Conservation (phyloP, 2,329 filamentous ascomycete species). For the Claviceps sp. region DNA sequence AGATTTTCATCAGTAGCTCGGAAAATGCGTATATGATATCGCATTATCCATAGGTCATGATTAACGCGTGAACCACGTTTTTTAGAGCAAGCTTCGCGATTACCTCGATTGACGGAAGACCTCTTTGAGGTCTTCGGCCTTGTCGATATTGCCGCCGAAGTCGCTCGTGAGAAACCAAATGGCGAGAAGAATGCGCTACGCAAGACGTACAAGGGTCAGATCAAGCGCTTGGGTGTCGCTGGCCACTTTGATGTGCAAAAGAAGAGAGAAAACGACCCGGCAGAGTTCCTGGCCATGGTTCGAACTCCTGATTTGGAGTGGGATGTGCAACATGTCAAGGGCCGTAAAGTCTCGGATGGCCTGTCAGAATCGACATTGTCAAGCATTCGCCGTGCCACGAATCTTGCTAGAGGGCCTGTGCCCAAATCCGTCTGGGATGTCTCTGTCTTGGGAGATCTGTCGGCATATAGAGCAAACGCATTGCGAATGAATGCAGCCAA, state of each 20-base stretch:
- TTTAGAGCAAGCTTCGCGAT: conserved; percentile 32
- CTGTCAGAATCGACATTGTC: conserved; percentile 31
- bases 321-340: conserved; percentile 39
- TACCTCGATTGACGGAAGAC: conserved; percentile 39
- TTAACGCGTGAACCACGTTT: conserved; percentile 30
- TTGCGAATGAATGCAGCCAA: conserved; percentile 30
- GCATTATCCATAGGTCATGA: conserved; percentile 9
- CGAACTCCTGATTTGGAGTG: conserved; percentile 41
- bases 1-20: neutral
- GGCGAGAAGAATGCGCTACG: conserved; percentile 54
- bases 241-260: conserved; percentile 47
- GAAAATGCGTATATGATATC: conserved; percentile 11
- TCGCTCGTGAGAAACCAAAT: conserved; percentile 49
- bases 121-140: conserved; percentile 46
- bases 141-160: conserved; percentile 42
- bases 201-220: conserved; percentile 56
- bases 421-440: conserved; percentile 42
- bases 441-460: conserved; percentile 44
- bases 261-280: conserved; percentile 36
- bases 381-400: conserved; percentile 35
- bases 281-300: conserved; percentile 40
- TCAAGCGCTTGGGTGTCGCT: conserved; percentile 48
- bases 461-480: conserved; percentile 25
- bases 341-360: conserved; percentile 41
- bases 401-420: conserved; percentile 44